Percentiles rank a stretch among this genome's conserved stretches.
Evolutionary conservation across 1,284 basidiomycete species (phyloP).

Genomic region (Trametes pubescens): DNA sequence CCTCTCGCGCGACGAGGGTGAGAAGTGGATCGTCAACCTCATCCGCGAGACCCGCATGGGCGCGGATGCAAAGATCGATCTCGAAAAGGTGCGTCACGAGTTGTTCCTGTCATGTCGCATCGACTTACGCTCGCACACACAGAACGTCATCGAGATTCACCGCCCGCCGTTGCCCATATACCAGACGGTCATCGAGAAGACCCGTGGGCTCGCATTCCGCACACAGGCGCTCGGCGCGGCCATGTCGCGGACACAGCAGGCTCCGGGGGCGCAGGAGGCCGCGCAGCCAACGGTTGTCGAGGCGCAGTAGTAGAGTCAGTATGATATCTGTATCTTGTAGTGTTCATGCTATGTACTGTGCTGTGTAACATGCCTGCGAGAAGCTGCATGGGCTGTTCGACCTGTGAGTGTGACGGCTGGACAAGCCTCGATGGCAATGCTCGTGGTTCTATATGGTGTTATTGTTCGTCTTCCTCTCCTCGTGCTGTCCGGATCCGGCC

Average conservation of each 20-base stretch:
- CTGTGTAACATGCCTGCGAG: background rate
- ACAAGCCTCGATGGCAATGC: no score
- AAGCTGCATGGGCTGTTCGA: background rate
- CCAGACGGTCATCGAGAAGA: conserved; percentile 96
- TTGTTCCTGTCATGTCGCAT: conserved; percentile 6
- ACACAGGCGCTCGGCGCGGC: conserved; percentile 92
- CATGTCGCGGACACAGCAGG: conserved; percentile 64
- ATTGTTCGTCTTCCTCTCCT: no score
- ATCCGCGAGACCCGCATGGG: conserved; percentile 97
- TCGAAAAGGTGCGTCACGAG: conserved; percentile 77
- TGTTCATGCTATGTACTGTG: conserved; percentile 7
- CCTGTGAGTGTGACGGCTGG: no score
- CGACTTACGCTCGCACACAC: conserved; percentile 23
- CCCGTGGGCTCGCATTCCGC: conserved; percentile 89
- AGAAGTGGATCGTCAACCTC: conserved; percentile 99
- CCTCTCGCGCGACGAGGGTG: conserved; percentile 91
- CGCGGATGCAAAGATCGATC: conserved; percentile 95
- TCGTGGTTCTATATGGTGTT: no score
- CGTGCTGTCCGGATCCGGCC: no score
- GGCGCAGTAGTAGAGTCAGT: conserved; percentile 27
- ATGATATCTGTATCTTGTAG: conserved; percentile 13
- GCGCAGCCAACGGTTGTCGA: conserved; percentile 36
- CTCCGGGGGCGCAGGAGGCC: conserved; percentile 34
- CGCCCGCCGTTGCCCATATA: conserved; percentile 91
- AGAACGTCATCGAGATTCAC: conserved; percentile 97